Base-by-base conservation (phyloP, 2,329 filamentous ascomycete species). In the Alternaria ventricosa region DNA sequence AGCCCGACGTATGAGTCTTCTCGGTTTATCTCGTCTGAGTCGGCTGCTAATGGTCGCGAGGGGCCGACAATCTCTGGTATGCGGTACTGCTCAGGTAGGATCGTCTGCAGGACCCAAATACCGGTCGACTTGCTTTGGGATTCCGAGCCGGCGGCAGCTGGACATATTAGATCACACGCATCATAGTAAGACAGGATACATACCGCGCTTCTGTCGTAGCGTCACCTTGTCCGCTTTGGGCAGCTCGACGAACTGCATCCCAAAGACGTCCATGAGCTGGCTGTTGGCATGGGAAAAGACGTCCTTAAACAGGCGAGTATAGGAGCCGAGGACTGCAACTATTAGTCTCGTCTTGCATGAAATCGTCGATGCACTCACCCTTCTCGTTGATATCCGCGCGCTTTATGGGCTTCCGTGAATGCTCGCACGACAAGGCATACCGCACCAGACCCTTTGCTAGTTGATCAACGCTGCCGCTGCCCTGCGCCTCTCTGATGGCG, bases 211-310 rank as follows among this genome's bases (percentile, higher is more conserved):
- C 76, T 97, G 92, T 63, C 89, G 89, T 33, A 97, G 81, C 0
- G 93, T 93, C 53, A 92, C 86, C 79, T 94, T 96, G 74, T 97
- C 95, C 73, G 87, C 88, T 1, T 87, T 84, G 0, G 96, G 94
- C 54, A 98, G 84, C 80, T 97, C 94, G 5, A 88, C 85, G 85
- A 99, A 87, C 78, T 94, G 87, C 94, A 98, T 97, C n/a, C 96
- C 96, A 80, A 97, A 98, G 1, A 90, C 86, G 2, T 82, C 82
- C 51, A 86, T 84, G 41, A 99, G 83, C 69, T 92, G 87, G 33
- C 83, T 80, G 78, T 99, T 95, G 45, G 95, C 93, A 44, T 87
- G 84, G 0, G 87, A 87, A 74, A 97, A 97, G 4, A 97, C 88
- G 12, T 82, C 79, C 76, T 89, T 94, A 78, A 97, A 98, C 36